These are phyloP conservation scores for Paragyromitra xinjiangensis DNA, from an alignment of 495 filamentous ascomycete genomes.

Conservation along the genomic window DNA sequence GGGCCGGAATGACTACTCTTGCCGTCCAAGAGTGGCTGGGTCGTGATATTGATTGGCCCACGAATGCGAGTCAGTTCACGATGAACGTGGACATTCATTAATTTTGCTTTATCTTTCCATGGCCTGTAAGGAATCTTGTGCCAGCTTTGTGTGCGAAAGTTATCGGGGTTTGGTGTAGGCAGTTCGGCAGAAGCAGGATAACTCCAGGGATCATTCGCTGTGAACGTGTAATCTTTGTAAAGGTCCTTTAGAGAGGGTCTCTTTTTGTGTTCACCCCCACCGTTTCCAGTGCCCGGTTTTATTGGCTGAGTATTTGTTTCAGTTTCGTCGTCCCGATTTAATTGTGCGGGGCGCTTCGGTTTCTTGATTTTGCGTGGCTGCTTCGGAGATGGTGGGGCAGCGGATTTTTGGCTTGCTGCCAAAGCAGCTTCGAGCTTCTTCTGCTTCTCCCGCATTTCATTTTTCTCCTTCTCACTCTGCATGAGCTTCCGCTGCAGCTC, in stretches of 20 bases:
- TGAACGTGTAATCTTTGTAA: conserved; percentile 44
- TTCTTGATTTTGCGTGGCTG: conserved; percentile 38
- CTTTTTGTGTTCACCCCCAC: conserved; percentile 12
- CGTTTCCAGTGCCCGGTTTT: background rate
- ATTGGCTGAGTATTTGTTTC: background rate
- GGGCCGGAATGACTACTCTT: background rate
- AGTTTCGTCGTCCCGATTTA: conserved; percentile 19
- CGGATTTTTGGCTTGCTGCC: conserved; percentile 9
- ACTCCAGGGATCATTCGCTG: conserved; percentile 32
- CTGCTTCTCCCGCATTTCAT: conserved; percentile 18
- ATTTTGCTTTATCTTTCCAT: conserved; percentile 33
- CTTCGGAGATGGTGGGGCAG: conserved; percentile 6
- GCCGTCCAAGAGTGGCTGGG: conserved; percentile 2
- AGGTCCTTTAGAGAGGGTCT: conserved; percentile 40
- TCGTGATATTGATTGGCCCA: conserved; percentile 18
- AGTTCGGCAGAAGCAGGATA: conserved; percentile 33
- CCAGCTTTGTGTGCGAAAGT: conserved; percentile 48
- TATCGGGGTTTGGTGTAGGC: conserved; percentile 33
- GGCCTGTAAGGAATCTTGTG: conserved; percentile 42
- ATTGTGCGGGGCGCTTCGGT: conserved; percentile 30
- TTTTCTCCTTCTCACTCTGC: conserved; percentile 38
- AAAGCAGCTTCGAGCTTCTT: conserved; percentile 22
- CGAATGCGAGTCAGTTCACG: conserved; percentile 32
- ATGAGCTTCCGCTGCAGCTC: conserved; percentile 38
- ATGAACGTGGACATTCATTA: conserved; percentile 54